A percentile compares a stretch with the other conserved stretches of the same genome.
Evolutionary conservation across 2,329 filamentous ascomycete species (phyloP).

Genomic region (Pestalotiopsis sp.): DNA sequence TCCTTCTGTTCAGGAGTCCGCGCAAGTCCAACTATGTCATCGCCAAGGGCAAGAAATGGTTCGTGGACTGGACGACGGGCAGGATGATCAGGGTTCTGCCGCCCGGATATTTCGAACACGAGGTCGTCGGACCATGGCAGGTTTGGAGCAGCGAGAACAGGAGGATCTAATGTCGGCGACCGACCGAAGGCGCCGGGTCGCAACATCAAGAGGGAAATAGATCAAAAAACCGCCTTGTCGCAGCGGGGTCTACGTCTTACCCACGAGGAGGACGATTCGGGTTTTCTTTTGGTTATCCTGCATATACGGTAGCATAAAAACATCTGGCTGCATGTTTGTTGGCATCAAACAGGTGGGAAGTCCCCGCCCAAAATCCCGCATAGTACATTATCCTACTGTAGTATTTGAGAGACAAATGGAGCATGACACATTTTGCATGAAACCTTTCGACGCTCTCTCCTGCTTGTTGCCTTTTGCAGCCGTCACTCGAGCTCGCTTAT

Average conservation of each 20-base stretch:
- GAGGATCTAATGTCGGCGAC: constrained; percentile 34
- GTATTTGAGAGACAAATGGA: background rate
- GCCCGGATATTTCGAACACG: constrained; percentile 54
- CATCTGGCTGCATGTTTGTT: constrained; percentile 4
- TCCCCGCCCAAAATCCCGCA: background rate
- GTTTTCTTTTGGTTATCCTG: background rate
- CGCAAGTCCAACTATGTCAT: constrained; percentile 61
- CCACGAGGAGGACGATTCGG: background rate
- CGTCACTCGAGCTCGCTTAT: background rate
- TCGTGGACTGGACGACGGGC: constrained; percentile 61
- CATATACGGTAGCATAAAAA: constrained; percentile 5
- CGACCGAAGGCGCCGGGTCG: background rate
- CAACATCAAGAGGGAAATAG: too few species aligned
- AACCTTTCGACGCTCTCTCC: background rate
- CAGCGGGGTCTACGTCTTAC: too few species aligned
- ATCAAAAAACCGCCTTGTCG: too few species aligned
- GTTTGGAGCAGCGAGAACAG: constrained; percentile 51
- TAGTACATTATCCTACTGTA: background rate
- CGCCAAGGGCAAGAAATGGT: constrained; percentile 58
- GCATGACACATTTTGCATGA: too few species aligned
- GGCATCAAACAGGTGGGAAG: background rate
- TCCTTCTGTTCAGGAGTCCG: constrained; percentile 57
- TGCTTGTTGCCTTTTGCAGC: background rate
- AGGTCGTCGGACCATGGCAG: constrained; percentile 52
- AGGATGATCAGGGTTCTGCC: constrained; percentile 55